Evolutionary conservation across 148 eudicot species (phyloP).

Genomic region (Vaccinium vitisidaea): DNA sequence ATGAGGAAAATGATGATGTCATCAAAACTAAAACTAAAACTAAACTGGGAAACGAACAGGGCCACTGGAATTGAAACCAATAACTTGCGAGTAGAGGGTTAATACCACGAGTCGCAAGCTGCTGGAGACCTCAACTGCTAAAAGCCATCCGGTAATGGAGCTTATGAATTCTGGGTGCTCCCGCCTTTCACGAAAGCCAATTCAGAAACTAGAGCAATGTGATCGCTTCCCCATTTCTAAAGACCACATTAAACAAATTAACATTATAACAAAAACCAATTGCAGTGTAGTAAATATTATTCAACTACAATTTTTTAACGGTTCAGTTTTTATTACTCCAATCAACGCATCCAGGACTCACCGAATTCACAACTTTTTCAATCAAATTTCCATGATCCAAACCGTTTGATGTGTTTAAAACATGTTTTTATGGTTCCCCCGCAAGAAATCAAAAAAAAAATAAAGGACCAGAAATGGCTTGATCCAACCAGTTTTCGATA

Average conservation of each 20-base stretch:
- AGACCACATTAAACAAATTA: slow-evolving; percentile 17
- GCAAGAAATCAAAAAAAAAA: too few species aligned
- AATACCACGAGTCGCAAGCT: not conserved
- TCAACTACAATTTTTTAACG: not conserved
- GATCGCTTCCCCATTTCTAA: slow-evolving; percentile 99
- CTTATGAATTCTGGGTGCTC: slow-evolving; percentile 7
- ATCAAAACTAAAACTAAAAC: too few species aligned
- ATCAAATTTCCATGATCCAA: too few species aligned
- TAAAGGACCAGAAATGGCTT: too few species aligned
- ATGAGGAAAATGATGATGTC: too few species aligned
- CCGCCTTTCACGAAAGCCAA: slow-evolving; percentile 54
- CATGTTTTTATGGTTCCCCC: too few species aligned
- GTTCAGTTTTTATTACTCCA: not conserved
- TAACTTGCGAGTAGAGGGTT: not conserved
- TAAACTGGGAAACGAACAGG: too few species aligned
- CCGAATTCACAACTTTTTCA: too few species aligned
- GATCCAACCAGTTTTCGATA: too few species aligned
- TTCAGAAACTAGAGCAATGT: slow-evolving; percentile 88
- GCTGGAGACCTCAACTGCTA: not conserved
- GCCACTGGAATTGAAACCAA: not conserved
- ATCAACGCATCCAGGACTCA: not conserved
- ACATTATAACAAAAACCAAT: not conserved
- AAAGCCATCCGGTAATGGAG: not conserved
- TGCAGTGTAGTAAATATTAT: not conserved
- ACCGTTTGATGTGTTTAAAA: too few species aligned